A percentile compares a stretch with the other conserved stretches of the same genome.
Conservation (phyloP, 2,329 filamentous ascomycete genomes). For the Cryphonectria carpinicola region DNA sequence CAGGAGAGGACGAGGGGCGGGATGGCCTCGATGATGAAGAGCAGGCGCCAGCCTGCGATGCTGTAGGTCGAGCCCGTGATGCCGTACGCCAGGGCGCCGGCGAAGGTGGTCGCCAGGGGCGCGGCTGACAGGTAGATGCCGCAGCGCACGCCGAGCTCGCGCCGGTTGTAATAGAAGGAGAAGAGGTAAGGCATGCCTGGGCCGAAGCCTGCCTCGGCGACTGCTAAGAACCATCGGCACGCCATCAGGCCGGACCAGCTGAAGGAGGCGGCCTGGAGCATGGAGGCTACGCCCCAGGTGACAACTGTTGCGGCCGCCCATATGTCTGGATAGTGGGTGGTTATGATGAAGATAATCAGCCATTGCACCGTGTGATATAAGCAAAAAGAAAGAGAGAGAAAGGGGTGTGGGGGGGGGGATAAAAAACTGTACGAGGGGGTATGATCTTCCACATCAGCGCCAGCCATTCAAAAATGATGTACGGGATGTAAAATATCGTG, state of each 20-base stretch:
- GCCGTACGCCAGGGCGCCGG: slow-evolving; percentile 65
- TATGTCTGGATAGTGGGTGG: slow-evolving; percentile 30
- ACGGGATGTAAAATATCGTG: slow-evolving; percentile 51
- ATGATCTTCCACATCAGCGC: slow-evolving; percentile 48
- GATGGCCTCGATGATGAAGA: slow-evolving; percentile 69
- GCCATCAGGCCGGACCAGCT: slow-evolving; percentile 43
- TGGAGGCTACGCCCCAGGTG: slow-evolving; percentile 38
- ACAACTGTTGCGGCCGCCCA: slow-evolving; percentile 36
- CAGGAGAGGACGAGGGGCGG: slow-evolving; percentile 60
- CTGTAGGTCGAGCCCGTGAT: slow-evolving; percentile 61
- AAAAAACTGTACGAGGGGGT: slow-evolving; percentile 40
- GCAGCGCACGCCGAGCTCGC: slow-evolving; percentile 71
- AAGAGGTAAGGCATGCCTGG: slow-evolving; percentile 35
- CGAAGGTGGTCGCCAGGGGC: slow-evolving; percentile 69
- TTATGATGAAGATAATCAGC: neutral
- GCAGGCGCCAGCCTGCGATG: slow-evolving; percentile 65
- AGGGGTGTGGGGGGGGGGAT: neutral
- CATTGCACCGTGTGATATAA: neutral
- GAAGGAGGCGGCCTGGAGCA: slow-evolving; percentile 39
- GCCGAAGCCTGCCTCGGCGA: slow-evolving; percentile 48
- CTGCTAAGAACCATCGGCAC: slow-evolving; percentile 46
- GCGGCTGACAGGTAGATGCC: slow-evolving; percentile 72
- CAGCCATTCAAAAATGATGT: slow-evolving; percentile 48
- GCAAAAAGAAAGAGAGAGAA: too few species aligned
- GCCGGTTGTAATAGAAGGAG: slow-evolving; percentile 35